A percentile compares a stretch with the other conserved stretches of the same genome.
phyloP scores from a whole-genome alignment of 1,284 basidiomycete species.

The Flammula alnicola region DNA sequence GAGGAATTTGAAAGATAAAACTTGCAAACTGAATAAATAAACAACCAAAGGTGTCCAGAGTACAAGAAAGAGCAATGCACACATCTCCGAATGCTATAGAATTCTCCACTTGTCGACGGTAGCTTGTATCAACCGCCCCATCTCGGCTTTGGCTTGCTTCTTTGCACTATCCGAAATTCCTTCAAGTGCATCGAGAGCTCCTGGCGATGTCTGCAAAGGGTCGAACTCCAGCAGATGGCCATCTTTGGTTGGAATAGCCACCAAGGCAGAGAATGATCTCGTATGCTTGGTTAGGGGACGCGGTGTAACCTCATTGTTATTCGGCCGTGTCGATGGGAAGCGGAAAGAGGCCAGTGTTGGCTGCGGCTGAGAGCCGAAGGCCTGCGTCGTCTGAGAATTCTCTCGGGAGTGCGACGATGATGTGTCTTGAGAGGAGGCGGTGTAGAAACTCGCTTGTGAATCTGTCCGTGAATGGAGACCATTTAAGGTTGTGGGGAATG shows the following conservation, averaged over 20 bases:
- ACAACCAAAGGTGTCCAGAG: too few relatives aligned
- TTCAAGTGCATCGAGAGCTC: constrained; percentile 69
- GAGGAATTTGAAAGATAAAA: too few relatives aligned
- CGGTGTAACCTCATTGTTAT: constrained; percentile 34
- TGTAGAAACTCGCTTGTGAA: constrained; percentile 50
- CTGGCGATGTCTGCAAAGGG: constrained; percentile 70
- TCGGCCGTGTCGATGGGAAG: constrained; percentile 35
- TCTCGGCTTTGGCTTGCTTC: constrained; percentile 76
- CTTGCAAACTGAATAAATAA: too few relatives aligned
- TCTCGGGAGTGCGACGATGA: constrained; percentile 50
- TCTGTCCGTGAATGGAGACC: constrained; percentile 50
- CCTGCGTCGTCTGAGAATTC: constrained; percentile 41
- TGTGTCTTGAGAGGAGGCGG: constrained; percentile 39
- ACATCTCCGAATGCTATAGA: constrained; percentile 35
- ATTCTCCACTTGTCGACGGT: constrained; percentile 78
- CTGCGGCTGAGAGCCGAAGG: constrained; percentile 33
- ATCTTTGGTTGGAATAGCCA: constrained; percentile 74
- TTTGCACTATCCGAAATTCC: constrained; percentile 81
- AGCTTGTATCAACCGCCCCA: constrained; percentile 68
- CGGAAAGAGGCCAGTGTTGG: constrained; percentile 38
- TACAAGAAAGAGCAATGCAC: too few relatives aligned
- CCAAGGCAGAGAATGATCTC: constrained; percentile 51
- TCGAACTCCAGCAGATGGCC: constrained; percentile 82
- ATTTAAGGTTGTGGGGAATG: constrained; percentile 35
- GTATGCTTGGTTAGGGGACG: constrained; percentile 35